Conservation (phyloP, 2,329 filamentous ascomycete genomes). For the Hypoxylon sp. region DNA sequence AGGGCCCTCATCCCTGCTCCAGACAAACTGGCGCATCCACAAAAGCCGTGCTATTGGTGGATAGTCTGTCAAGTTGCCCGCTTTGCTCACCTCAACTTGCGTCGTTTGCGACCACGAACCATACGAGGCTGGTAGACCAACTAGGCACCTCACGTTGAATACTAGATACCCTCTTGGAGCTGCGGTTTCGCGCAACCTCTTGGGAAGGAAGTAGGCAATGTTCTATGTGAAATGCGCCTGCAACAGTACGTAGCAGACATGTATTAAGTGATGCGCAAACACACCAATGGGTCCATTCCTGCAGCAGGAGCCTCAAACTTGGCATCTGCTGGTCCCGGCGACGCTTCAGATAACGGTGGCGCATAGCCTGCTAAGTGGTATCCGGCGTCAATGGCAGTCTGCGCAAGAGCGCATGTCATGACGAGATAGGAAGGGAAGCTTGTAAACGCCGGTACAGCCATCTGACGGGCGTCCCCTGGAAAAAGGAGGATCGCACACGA, state of each 20-base stretch:
- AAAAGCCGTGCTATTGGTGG: constrained; percentile 47
- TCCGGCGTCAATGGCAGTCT: constrained; percentile 41
- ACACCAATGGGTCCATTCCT: constrained; percentile 27
- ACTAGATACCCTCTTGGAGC: constrained; percentile 9
- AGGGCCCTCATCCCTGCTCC: constrained; percentile 47
- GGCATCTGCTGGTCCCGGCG: constrained; percentile 22
- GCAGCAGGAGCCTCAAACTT: constrained; percentile 33
- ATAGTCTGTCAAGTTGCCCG: constrained; percentile 49
- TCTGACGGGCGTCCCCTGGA: constrained; percentile 33
- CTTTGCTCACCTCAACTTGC: constrained; percentile 53
- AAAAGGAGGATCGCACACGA: constrained; percentile 39
- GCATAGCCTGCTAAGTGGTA: constrained; percentile 42
- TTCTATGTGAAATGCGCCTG: constrained; percentile 34
- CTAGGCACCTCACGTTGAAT: constrained; percentile 45
- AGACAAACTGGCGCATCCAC: constrained; percentile 51
- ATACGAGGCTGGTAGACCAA: constrained; percentile 33
- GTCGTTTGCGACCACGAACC: constrained; percentile 49
- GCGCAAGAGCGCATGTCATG: constrained; percentile 35
- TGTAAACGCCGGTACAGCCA: constrained; percentile 20
- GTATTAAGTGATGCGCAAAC: constrained; percentile 36
- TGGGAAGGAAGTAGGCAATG: constrained; percentile 7
- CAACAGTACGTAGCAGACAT: constrained; percentile 5
- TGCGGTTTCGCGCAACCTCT: constrained; percentile 33
- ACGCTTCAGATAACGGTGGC: constrained; percentile 34
- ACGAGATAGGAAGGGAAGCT: constrained; percentile 29